phyloP scores from a whole-genome alignment of 345 rosid genomes.

The Psidium guajava region DNA sequence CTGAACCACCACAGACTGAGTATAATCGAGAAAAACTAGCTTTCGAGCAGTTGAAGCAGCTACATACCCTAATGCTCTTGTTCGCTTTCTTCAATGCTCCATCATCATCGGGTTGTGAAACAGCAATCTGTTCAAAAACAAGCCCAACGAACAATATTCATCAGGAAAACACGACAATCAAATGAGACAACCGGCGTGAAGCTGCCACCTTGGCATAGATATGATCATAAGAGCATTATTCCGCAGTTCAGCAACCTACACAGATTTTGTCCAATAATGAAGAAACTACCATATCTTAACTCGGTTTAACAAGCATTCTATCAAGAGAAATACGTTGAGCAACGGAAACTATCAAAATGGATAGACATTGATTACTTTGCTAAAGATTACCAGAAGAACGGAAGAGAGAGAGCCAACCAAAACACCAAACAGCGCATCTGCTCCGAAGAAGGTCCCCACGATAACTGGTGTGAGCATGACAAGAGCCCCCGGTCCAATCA shows the following conservation, averaged over 20 bases:
- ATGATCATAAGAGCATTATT: neutral
- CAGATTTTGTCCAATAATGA: neutral
- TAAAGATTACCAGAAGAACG: conserved; percentile 15
- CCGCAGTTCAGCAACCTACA: neutral
- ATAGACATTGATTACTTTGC: neutral
- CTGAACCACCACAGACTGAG: neutral
- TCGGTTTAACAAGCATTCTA: neutral
- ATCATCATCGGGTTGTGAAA: neutral
- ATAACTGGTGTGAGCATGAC: conserved; percentile 24
- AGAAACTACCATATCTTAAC: neutral
- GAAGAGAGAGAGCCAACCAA: conserved; percentile 26
- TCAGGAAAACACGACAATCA: too few species aligned
- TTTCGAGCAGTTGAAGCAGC: neutral
- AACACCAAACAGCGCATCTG: conserved; percentile 21
- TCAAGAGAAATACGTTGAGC: neutral
- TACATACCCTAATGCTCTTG: neutral
- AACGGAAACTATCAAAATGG: neutral
- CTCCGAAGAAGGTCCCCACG: conserved; percentile 22
- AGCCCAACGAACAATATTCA: neutral
- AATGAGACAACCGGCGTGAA: neutral
- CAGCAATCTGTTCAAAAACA: neutral
- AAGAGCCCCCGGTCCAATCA: conserved; percentile 25
- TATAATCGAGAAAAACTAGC: neutral
- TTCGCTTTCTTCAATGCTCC: conserved; percentile 2
- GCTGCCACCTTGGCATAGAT: neutral